Evolutionary conservation across 192 early-diverging fungal species (phyloP).

Genomic region (Diversispora eburnea): DNA sequence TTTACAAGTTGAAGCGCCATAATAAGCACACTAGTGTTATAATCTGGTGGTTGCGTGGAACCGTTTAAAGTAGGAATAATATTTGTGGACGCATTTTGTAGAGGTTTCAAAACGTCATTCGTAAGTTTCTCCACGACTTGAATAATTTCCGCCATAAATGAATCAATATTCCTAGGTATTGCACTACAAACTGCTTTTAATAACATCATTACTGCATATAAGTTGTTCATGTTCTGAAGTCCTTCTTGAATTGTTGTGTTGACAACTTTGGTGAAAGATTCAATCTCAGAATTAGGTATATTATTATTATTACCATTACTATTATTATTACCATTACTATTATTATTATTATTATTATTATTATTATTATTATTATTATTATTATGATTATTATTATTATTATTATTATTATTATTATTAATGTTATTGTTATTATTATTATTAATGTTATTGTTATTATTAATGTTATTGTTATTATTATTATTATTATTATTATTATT

Average conservation of each 20-base stretch:
- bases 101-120: conserved; percentile 70
- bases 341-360: too few species aligned
- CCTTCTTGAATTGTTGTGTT: conserved; percentile 67
- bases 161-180: conserved; percentile 64
- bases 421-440: too few species aligned
- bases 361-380: too few species aligned
- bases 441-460: too few species aligned
- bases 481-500: too few species aligned
- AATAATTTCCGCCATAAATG: conserved; percentile 72
- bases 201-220: conserved; percentile 63
- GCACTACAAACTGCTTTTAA: conserved; percentile 63
- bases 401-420: too few species aligned
- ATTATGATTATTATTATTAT: too few species aligned
- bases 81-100: conserved; percentile 29
- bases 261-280: conserved; percentile 55
- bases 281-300: conserved; percentile 37
- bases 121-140: conserved; percentile 81
- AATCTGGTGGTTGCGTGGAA: conserved; percentile 33
- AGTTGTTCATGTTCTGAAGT: conserved; percentile 59
- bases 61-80: not conserved
- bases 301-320: too few species aligned
- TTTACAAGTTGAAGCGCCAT: conserved; percentile 52
- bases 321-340: too few species aligned
- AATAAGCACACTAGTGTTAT: conserved; percentile 50
- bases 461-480: too few species aligned